Conservation (phyloP, 2,329 filamentous ascomycete species). For the Trichophyton schoenleinii region DNA sequence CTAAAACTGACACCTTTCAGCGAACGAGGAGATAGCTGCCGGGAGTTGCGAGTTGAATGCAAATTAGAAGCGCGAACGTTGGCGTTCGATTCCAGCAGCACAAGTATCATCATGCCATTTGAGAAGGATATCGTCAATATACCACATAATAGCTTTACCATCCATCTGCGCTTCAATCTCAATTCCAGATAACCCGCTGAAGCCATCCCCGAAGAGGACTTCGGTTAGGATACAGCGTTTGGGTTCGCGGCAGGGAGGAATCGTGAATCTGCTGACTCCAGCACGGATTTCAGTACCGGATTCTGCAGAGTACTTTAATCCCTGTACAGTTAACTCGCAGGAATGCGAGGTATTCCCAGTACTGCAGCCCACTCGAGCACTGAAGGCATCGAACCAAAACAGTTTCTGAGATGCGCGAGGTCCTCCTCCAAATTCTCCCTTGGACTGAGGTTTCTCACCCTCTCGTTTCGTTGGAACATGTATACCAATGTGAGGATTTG, state of each 20-base stretch:
- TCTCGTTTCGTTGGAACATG: constrained; percentile 30
- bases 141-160: constrained; percentile 32
- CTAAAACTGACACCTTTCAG: no score
- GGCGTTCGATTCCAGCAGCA: constrained; percentile 26
- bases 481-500: constrained; percentile 36
- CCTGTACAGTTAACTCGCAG: constrained; percentile 32
- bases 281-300: constrained; percentile 24
- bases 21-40: no score
- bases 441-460: constrained; percentile 17
- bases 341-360: constrained; percentile 28
- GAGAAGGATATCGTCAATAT: constrained; percentile 37
- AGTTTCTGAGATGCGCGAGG: constrained; percentile 30
- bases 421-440: constrained; percentile 38
- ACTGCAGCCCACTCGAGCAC: constrained; percentile 38
- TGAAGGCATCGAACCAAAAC: constrained; percentile 41
- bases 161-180: constrained; percentile 37
- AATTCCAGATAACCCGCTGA: constrained; percentile 35
- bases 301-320: constrained; percentile 31
- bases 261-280: constrained; percentile 27
- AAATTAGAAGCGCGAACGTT: constrained; percentile 4
- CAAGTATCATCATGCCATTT: constrained; percentile 41
- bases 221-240: constrained; percentile 33
- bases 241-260: constrained; percentile 32
- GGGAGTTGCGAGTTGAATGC: background rate
- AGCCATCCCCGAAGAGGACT: constrained; percentile 31